Percentiles rank a stretch among this genome's conserved stretches.
These are phyloP conservation scores for Nigrospora oryzae DNA, from an alignment of 2,329 filamentous ascomycete species.

Conservation along the genomic window DNA sequence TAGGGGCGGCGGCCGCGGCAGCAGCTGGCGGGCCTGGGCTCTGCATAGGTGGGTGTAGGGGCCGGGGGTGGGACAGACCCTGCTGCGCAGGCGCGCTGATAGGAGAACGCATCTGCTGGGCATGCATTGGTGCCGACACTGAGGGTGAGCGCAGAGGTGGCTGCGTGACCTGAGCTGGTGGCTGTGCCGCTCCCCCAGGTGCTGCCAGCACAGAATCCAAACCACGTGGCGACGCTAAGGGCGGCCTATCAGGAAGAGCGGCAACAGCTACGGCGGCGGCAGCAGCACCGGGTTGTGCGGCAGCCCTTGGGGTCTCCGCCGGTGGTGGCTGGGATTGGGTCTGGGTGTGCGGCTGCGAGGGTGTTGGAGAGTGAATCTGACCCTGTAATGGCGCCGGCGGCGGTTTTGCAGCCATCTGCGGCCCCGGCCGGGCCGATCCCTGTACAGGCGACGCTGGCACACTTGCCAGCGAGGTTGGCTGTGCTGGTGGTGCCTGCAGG, in stretches of 20 bases:
- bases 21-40: constrained; percentile 1
- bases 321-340: too few relatives aligned
- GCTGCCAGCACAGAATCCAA: constrained; percentile 22
- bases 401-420: constrained; percentile 4
- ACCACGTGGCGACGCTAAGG: constrained; percentile 15
- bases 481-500: constrained; percentile 6
- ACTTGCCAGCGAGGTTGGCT: not conserved
- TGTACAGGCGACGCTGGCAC: constrained; percentile 5
- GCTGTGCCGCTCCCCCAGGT: constrained; percentile 11
- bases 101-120: constrained; percentile 20
- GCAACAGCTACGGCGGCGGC: too few relatives aligned
- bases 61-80: constrained; percentile 11
- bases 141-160: constrained; percentile 7
- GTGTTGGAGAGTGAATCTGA: too few relatives aligned
- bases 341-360: too few relatives aligned
- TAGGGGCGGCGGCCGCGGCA: not conserved
- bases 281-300: too few relatives aligned
- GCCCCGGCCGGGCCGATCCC: constrained; percentile 1
- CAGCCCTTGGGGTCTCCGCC: too few relatives aligned
- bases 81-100: constrained; percentile 16
- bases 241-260: not conserved
- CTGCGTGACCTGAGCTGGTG: constrained; percentile 8
- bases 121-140: constrained; percentile 8
- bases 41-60: constrained; percentile 13
- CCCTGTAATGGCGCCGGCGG: constrained; percentile 5